phyloP scores from a whole-genome alignment of 2,329 filamentous ascomycete species.

The Calonectria montana region DNA sequence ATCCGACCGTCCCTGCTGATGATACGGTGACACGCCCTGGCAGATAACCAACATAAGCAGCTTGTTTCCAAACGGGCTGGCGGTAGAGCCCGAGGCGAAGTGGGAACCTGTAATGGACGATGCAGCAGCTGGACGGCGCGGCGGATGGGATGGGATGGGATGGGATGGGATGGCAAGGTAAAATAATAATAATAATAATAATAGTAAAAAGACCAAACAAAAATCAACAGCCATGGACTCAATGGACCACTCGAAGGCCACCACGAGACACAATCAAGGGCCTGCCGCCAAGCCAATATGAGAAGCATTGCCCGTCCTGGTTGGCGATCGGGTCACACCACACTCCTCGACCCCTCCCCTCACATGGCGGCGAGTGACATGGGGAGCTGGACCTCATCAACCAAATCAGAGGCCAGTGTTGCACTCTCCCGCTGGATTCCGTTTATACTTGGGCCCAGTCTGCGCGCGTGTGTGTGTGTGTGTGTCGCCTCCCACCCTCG shows the following conservation, averaged over 20 bases:
- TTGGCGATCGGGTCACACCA: slow-evolving; percentile 10
- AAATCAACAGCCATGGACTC: neutral
- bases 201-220: neutral
- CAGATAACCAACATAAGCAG: neutral
- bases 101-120: neutral
- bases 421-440: neutral
- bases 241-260: neutral
- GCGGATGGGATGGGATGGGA: neutral
- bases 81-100: neutral
- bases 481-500: neutral
- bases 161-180: neutral
- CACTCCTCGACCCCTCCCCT: slow-evolving; percentile 19
- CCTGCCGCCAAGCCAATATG: slow-evolving; percentile 1
- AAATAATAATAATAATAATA: neutral
- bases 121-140: neutral
- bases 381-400: slow-evolving; percentile 24
- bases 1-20: slow-evolving; percentile 9
- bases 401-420: slow-evolving; percentile 18
- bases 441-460: neutral
- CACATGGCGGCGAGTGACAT: slow-evolving; percentile 23
- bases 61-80: neutral
- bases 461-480: no score
- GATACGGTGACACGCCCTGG: slow-evolving; percentile 11
- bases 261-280: neutral
- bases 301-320: neutral